These are phyloP conservation scores for Dioscorea cayenensis DNA, from an alignment of 116 monocot species.

Conservation along the genomic window DNA sequence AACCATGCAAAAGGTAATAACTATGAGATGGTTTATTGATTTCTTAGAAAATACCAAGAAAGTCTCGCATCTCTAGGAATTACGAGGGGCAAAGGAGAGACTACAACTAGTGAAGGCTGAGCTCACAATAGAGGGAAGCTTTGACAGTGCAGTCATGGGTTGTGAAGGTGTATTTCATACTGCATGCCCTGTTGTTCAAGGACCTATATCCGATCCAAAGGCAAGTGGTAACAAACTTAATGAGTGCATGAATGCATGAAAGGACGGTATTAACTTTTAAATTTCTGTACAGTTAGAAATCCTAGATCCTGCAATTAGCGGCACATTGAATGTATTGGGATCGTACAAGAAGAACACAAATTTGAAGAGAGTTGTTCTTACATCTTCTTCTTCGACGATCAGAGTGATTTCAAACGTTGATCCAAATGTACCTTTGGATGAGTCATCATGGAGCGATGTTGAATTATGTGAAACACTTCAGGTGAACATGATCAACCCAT, in stretches of 20 bases:
- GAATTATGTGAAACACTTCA: constrained; percentile 53
- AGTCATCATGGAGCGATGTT: constrained; percentile 66
- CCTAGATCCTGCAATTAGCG: constrained; percentile 59
- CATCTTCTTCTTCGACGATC: constrained; percentile 69
- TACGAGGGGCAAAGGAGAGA: constrained; percentile 71
- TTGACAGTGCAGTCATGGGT: constrained; percentile 62
- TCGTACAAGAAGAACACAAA: constrained; percentile 70
- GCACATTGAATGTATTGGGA: constrained; percentile 66
- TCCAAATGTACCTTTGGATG: constrained; percentile 35
- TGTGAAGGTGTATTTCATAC: constrained; percentile 84
- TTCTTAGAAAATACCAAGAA: constrained; percentile 42
- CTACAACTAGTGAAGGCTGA: constrained; percentile 64
- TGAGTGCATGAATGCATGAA: too few species aligned
- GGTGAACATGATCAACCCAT: constrained; percentile 12
- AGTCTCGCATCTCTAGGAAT: constrained; percentile 51
- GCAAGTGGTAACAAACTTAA: constrained; percentile 10
- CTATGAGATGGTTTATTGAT: background rate
- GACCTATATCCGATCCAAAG: constrained; percentile 41
- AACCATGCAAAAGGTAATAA: too few species aligned
- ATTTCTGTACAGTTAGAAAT: constrained; percentile 41
- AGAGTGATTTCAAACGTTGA: constrained; percentile 42
- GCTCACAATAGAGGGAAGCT: constrained; percentile 74
- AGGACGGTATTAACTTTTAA: too few species aligned
- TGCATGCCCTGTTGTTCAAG: constrained; percentile 49
- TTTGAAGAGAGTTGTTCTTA: constrained; percentile 64